Evolutionary conservation across 768 basidiomycete genomes (phyloP).

Genomic region (Filobasidium floriforme): DNA sequence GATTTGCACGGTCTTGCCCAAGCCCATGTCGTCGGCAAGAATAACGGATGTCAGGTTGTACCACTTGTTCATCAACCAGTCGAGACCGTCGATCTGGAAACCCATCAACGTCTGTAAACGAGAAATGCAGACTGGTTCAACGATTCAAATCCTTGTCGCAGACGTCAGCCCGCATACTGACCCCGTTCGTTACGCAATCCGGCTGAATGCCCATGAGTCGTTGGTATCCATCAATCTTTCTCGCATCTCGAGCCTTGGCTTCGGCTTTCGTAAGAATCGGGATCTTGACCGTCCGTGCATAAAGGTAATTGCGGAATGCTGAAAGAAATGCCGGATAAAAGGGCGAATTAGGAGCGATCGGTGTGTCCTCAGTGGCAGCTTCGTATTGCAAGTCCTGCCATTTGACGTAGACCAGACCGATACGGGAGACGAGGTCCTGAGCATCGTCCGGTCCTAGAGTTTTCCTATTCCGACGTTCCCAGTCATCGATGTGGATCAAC

Average conservation of each 20-base stretch:
- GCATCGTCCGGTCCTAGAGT: slow-evolving; percentile 52
- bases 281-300: slow-evolving; percentile 57
- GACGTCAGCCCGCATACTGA: slow-evolving; percentile 21
- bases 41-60: slow-evolving; percentile 42
- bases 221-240: slow-evolving; percentile 45
- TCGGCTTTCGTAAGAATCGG: slow-evolving; percentile 48
- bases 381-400: slow-evolving; percentile 93
- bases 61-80: slow-evolving; percentile 44
- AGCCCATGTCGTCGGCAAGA: slow-evolving; percentile 89
- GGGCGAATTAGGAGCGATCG: slow-evolving; percentile 57
- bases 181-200: slow-evolving; percentile 53
- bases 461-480: slow-evolving; percentile 51
- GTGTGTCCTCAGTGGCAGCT: slow-evolving; percentile 90
- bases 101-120: slow-evolving; percentile 56
- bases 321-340: slow-evolving; percentile 59
- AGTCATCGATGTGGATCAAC: slow-evolving; percentile 59
- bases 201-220: slow-evolving; percentile 52
- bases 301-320: slow-evolving; percentile 63
- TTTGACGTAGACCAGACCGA: slow-evolving; percentile 80
- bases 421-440: slow-evolving; percentile 45
- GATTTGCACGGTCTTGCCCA: slow-evolving; percentile 69
- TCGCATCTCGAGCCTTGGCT: slow-evolving; percentile 30
- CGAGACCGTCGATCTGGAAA: slow-evolving; percentile 54
- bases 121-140: neutral
- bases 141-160: neutral